Conservation (phyloP, 768 basidiomycete genomes). For the Pleurotus citrinopileatus region DNA sequence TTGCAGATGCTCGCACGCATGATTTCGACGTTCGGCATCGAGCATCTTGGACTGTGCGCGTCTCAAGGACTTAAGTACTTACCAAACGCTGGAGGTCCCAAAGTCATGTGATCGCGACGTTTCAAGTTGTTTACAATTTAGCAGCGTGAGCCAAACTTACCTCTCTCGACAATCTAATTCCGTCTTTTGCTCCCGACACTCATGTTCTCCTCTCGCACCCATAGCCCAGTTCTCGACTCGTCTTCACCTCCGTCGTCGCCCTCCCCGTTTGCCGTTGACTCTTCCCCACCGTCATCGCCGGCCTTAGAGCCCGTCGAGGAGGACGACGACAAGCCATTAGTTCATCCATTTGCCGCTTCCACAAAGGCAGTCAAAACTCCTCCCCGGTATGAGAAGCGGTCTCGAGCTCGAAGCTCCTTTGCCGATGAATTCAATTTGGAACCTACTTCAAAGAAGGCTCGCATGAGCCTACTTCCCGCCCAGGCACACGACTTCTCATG, state of each 20-base stretch:
- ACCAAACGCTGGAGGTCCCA: no score
- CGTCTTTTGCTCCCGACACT: background rate
- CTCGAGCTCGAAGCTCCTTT: background rate
- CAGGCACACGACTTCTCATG: conserved; percentile 10
- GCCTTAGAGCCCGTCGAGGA: conserved; percentile 16
- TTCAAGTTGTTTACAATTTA: background rate
- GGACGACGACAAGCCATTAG: conserved; percentile 14
- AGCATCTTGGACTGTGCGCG: no score
- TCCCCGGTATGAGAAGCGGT: conserved; percentile 40
- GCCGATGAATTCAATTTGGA: background rate
- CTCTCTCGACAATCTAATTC: background rate
- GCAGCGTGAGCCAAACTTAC: no score
- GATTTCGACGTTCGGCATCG: no score
- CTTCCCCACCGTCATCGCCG: conserved; percentile 29
- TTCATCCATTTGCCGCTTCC: conserved; percentile 59
- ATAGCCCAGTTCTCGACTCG: background rate
- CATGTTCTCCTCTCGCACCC: conserved; percentile 2
- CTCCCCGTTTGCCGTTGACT: conserved; percentile 22
- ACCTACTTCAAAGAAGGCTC: conserved; percentile 20
- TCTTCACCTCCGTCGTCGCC: conserved; percentile 57
- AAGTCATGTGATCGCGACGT: conserved; percentile 10
- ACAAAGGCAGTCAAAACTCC: conserved; percentile 42
- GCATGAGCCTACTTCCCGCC: background rate
- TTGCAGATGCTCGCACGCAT: no score
- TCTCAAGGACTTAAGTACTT: no score